Evolutionary conservation across 164 flowering plant genomes (phyloP), one percentile per base, ranked within the genome.

Genomic region (Vitis rupestris): DNA sequence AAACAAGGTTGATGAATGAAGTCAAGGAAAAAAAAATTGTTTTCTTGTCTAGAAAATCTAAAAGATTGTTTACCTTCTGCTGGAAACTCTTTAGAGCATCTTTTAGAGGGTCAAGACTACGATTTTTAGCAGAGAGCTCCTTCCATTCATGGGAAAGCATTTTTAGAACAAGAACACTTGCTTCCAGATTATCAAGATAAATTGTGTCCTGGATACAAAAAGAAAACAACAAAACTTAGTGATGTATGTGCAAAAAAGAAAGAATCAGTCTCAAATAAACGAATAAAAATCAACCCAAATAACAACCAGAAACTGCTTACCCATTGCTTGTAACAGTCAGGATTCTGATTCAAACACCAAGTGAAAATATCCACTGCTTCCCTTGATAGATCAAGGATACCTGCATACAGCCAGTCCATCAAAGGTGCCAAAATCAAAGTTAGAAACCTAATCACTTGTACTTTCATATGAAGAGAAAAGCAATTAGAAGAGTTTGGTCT

Each of bases 321-420:
- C 99, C 99, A 95, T 11, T 81, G 90, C 81, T 87, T 91, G 83
- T 80, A 90, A 72, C 90, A 86, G 51, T 93, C 96, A 75, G 79
- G 68, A 74, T 85, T 86, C 67, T 87, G 86, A 61, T 80, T 75
- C 82, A 95, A 82, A 77, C 90, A 85, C 93, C 96, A 93, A 44
- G 90, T 66, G 68, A 82, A 78, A 72, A 88, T 75, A 51, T 66
- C 71, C 57, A 81, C 64, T 15, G 97, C 96, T 86, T 95, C 99
- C 62, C 71, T 82, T 19, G 90, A 85, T 49, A 95, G 70, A 30
- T 82, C 89, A 31, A 87, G 80, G 61, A 48, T 72, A 64, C 80
- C 99, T 95, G 88, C 70, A 81, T 59, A 30, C 1, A 50, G 68
- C 15, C 23, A 37, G 44, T 6, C 6, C 44, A 37, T 37, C 44